Evolutionary conservation across 75 land plant genomes (phyloP).

Genomic region (Chamaecyparis obtusa): DNA sequence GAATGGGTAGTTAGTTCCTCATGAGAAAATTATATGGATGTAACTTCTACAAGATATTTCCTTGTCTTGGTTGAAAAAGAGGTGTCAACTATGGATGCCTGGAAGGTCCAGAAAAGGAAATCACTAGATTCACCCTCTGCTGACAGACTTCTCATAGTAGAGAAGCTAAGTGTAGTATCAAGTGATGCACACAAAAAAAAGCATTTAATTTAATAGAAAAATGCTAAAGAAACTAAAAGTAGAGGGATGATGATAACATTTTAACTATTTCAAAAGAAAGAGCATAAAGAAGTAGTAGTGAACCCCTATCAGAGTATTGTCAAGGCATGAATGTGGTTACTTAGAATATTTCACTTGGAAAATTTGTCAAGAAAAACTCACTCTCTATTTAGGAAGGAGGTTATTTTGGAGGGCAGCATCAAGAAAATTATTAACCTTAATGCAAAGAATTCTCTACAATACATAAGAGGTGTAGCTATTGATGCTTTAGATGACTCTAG

Average conservation of each 20-base stretch:
- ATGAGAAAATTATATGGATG: neutral
- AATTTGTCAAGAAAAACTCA: no score
- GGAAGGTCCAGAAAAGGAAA: no score
- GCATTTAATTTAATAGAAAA: neutral
- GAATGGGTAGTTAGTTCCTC: neutral
- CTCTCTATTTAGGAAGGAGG: no score
- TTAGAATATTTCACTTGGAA: no score
- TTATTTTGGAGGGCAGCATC: neutral
- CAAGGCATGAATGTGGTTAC: no score
- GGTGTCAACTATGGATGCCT: no score
- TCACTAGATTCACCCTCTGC: no score
- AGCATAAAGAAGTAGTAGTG: neutral
- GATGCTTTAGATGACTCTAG: neutral
- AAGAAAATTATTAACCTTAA: neutral
- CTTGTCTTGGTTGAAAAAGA: neutral
- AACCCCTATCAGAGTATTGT: no score
- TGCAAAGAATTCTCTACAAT: neutral
- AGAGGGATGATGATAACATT: neutral
- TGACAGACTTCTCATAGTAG: no score
- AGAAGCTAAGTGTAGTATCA: no score
- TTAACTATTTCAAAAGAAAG: neutral
- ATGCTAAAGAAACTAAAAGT: neutral
- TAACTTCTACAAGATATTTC: neutral
- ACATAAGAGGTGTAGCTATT: neutral
- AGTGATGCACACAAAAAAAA: no score